Conservation (phyloP, 257 asterid species). For the Voacanga thouarsii region DNA sequence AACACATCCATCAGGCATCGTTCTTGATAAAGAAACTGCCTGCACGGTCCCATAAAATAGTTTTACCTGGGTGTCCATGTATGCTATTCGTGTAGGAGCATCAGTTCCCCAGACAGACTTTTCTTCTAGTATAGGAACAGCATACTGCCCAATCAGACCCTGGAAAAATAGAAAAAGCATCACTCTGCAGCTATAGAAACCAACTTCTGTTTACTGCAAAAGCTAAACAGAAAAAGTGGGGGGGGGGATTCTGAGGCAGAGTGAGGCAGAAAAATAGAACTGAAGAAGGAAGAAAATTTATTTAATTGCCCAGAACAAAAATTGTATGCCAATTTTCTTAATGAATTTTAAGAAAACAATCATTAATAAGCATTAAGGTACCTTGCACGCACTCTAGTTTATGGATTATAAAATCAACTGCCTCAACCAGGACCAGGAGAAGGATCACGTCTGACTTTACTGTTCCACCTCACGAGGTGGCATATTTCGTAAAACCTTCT, state of each 20-base stretch:
- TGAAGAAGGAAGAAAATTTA: background rate
- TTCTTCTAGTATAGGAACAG: slow-evolving; percentile 95
- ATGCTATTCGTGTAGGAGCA: slow-evolving; percentile 98
- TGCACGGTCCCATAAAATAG: slow-evolving; percentile 1
- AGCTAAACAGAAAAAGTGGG: background rate
- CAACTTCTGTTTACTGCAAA: background rate
- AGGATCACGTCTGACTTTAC: background rate
- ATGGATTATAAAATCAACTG: background rate
- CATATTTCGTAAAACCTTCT: background rate
- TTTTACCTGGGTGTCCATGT: slow-evolving; percentile 96
- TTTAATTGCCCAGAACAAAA: no score
- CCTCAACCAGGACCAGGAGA: background rate
- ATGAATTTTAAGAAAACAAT: background rate
- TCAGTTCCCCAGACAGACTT: slow-evolving; percentile 99
- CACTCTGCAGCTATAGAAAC: background rate
- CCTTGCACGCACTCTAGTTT: background rate
- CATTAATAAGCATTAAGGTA: background rate
- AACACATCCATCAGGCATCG: slow-evolving; percentile 15
- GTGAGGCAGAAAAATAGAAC: background rate
- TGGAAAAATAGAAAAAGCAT: slow-evolving; percentile 30
- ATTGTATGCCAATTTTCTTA: no score
- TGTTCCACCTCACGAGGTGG: background rate
- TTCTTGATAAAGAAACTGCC: slow-evolving; percentile 11
- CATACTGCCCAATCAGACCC: slow-evolving; percentile 97
- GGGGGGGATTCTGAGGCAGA: no score